Evolutionary conservation across 176 grass and related monocot species (phyloP), one percentile per base, ranked within the genome.

Genomic region (Rhipidocladum racemiflorum): DNA sequence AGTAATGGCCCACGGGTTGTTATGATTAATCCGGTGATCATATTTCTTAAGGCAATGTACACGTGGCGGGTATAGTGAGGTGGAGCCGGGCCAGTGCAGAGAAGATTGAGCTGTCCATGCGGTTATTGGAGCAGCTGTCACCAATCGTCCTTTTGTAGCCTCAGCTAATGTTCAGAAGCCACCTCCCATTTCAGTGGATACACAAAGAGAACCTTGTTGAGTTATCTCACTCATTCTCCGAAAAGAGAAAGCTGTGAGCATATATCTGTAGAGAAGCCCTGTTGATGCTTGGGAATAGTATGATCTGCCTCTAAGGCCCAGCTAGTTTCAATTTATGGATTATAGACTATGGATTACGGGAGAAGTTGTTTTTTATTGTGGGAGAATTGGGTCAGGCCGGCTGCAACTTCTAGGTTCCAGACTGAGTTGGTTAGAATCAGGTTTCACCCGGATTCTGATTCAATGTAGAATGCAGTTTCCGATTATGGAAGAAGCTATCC

Each of bases 81-180:
- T 78, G 56, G 39, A 66, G 50, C 74, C 67, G 0, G 25, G 28
- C 17, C 39, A 85, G 72, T 38, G 45, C 79, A 83, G 78, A 67
- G 78, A 67, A 72, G 73, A 78, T 90, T 60, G 56, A 72, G 83
- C 66, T 86, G 78, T 82, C 70, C 72, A 65, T 66, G 70, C 64
- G 15, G 78, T 70, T 78, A 77, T 60, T 89, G 78, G 45, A 68
- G 64, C 83, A 77, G 77, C 78, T 59, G 87, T 85, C 83, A 57
- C 70, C 43, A 48, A 1, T 89, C 78, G 38, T 90, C 72, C 65
- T 65, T 66, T 59, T 43, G 66, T 59, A 78, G 78, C 57, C 57
- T n/a, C 71, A 11, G 71, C 43, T 7, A 27, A 61, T 69, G 8
- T 25, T 64, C 88, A 73, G 29, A 73, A 71, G 11, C 9, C 23